phyloP scores from a whole-genome alignment of 805 yeast species.

The Clavispora carvajalis region DNA sequence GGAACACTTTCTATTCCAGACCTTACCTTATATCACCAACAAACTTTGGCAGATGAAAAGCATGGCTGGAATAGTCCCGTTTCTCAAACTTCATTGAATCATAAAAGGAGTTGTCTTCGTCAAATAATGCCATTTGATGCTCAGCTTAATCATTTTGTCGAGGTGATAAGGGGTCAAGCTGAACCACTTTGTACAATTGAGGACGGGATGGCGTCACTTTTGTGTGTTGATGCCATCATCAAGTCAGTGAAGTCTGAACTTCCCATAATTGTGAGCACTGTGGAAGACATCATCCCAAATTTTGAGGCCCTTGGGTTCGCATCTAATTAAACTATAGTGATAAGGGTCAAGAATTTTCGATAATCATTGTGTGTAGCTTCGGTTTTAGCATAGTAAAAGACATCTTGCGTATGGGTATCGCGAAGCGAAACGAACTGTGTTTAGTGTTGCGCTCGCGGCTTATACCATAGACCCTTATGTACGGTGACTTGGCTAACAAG shows the following conservation, averaged over 20 bases:
- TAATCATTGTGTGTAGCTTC: not conserved
- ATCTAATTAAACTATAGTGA: not conserved
- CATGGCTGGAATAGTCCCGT: constrained; percentile 24
- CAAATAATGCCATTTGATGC: constrained; percentile 29
- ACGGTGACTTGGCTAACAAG: constrained; percentile 83
- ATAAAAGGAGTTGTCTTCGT: constrained; percentile 11
- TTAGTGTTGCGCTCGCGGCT: too few species aligned
- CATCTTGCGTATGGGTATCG: too few species aligned
- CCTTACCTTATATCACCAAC: constrained; percentile 28
- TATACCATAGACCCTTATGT: too few species aligned
- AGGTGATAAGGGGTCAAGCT: constrained; percentile 25
- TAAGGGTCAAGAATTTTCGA: not conserved
- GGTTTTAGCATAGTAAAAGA: too few species aligned
- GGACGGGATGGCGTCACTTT: constrained; percentile 34
- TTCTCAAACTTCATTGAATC: constrained; percentile 9
- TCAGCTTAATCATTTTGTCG: constrained; percentile 34
- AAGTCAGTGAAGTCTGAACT: constrained; percentile 29
- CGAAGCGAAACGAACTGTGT: too few species aligned
- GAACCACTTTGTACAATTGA: constrained; percentile 29
- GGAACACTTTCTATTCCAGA: constrained; percentile 38
- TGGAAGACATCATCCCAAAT: constrained; percentile 15
- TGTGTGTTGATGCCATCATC: constrained; percentile 33
- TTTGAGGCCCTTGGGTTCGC: not conserved
- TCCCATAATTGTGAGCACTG: constrained; percentile 25
- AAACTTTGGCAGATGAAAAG: not conserved